Conservation (phyloP, 163 green algal species). For the Coccomyxa subellipsoidea region DNA sequence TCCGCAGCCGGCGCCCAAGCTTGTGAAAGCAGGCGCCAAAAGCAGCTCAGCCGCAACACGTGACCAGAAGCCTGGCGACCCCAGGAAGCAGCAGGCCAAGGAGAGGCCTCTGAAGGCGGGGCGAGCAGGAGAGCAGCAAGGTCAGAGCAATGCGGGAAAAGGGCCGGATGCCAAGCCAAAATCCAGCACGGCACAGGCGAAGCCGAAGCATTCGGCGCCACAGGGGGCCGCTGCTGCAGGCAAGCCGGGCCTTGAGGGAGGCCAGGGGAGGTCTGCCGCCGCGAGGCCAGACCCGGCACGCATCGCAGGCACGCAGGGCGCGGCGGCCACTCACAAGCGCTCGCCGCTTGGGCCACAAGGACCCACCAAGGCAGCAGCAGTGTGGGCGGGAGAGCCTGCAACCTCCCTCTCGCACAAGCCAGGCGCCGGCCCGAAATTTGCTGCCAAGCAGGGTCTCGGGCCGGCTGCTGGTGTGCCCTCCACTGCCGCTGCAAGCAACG, state of each 20-base stretch:
- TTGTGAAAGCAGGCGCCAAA: background rate
- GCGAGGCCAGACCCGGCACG: background rate
- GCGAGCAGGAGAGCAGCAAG: background rate
- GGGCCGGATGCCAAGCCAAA: too few relatives aligned
- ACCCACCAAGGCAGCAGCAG: background rate
- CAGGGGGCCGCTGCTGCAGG: background rate
- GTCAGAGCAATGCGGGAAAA: background rate
- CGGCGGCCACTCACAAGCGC: background rate
- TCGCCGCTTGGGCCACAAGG: background rate
- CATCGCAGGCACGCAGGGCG: background rate
- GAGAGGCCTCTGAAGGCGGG: background rate
- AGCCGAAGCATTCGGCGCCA: background rate
- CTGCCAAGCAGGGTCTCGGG: background rate
- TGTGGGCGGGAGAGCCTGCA: background rate
- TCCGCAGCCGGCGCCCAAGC: background rate
- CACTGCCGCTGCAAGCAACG: background rate
- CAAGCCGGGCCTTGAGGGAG: background rate
- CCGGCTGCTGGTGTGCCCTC: background rate
- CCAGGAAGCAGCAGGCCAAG: background rate
- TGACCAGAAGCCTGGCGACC: background rate
- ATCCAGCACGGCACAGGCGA: background rate
- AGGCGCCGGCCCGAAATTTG: background rate
- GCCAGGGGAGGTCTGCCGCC: background rate
- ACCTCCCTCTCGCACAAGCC: too few relatives aligned
- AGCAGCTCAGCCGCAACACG: background rate